phyloP scores from a whole-genome alignment of 2,329 filamentous ascomycete genomes.

The Fusarium sp. region DNA sequence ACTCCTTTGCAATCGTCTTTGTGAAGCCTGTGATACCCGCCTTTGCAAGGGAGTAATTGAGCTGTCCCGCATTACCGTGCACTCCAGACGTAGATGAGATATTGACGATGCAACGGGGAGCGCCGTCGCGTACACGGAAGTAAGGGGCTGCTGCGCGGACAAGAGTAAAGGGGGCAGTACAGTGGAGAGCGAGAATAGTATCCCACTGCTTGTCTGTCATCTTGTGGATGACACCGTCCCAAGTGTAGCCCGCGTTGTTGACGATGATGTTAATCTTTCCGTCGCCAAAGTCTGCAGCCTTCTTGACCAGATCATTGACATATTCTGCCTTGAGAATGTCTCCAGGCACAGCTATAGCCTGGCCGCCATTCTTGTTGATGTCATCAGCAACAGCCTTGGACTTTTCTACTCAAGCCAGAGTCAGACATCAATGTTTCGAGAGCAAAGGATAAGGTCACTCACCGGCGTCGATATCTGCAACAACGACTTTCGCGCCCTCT shows the following conservation, averaged over 20 bases:
- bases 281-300: constrained; percentile 80
- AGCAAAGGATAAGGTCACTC: constrained; percentile 34
- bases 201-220: constrained; percentile 94
- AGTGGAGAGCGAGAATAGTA: constrained; percentile 84
- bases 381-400: constrained; percentile 71
- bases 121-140: constrained; percentile 87
- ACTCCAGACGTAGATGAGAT: constrained; percentile 84
- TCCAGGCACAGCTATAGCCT: constrained; percentile 77
- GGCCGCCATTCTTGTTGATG: constrained; percentile 74
- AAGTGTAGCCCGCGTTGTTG: constrained; percentile 92
- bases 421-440: neutral
- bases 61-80: constrained; percentile 89
- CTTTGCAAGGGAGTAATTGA: constrained; percentile 88
- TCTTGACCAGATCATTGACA: constrained; percentile 75
- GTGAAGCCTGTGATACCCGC: constrained; percentile 84
- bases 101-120: constrained; percentile 81
- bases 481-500: constrained; percentile 84
- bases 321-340: constrained; percentile 79
- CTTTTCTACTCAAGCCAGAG: constrained; percentile 63
- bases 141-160: constrained; percentile 82
- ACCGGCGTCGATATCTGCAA: constrained; percentile 85
- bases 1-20: constrained; percentile 92
- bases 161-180: constrained; percentile 86
- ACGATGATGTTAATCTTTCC: constrained; percentile 93
- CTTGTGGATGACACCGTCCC: constrained; percentile 94